Base-by-base conservation (phyloP, 306 rosid genomes). In the Citrullus mucosospermus region DNA sequence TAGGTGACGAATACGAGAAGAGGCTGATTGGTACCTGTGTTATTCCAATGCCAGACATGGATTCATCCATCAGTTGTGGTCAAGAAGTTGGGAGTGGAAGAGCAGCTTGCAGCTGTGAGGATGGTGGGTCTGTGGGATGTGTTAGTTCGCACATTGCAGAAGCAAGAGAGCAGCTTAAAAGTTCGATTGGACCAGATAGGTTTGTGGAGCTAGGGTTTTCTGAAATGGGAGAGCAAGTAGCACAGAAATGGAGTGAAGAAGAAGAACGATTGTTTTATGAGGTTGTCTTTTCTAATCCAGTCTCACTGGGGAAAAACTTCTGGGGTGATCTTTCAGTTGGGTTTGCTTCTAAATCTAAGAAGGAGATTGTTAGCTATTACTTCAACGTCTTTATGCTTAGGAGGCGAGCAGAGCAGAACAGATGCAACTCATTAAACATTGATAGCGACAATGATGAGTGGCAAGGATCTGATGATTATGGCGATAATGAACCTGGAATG, bases 361-460 rank as follows among this genome's bases (percentile, higher is more conserved):
- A 10, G 87, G 97, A 90, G 81, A 87, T 92, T 51, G 98, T 94
- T 51, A 90, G 96, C 81, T 94, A 92, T 84, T 94, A 94, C 82
- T 94, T 92, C 73, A 94, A 94, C 43, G 98, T 92, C 46, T 92
- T 94, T 81, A 90, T 94, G 93, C 91, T 94, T 78, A 84, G 85
- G 69, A 92, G 66, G 79, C 84, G 98, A 74, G 91, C 94, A 16
- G 89, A 87, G 83, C 98, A 94, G 87, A 94, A 92, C 85, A 84
- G 97, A 81, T 82, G 73, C 28, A 85, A 83, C 43, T 84, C 81
- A 2, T 67, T 85, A 80, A 77, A 66, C 76, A 70, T 90, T 22
- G 98, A 94, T 83, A 94, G 98, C 80, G 98, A 94, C 86, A 87
- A 87, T 58, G 98, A 94, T 77, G 98, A 93, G 74, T 91, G 96